Conservation (phyloP, 2,329 filamentous ascomycete species). For the Pseudogymnoascus sp. region DNA sequence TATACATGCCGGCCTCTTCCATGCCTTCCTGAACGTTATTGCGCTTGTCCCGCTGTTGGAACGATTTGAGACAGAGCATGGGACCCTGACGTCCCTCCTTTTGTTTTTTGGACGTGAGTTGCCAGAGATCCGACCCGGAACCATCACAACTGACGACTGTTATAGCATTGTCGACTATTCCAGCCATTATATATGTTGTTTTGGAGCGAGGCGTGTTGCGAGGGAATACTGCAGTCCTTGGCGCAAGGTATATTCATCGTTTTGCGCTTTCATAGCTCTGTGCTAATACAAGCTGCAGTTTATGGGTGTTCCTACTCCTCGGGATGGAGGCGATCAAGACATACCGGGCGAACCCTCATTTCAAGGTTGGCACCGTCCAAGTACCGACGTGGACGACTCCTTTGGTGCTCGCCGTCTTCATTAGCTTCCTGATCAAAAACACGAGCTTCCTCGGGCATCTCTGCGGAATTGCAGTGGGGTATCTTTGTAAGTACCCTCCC, state of each 20-base stretch:
- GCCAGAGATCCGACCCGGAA: neutral
- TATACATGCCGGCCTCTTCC: conserved; percentile 73
- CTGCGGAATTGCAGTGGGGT: conserved; percentile 75
- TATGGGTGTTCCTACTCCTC: conserved; percentile 88
- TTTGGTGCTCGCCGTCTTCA: conserved; percentile 65
- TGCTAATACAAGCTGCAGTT: conserved; percentile 42
- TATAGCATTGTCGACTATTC: conserved; percentile 71
- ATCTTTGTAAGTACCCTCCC: conserved; percentile 58
- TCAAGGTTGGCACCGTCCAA: conserved; percentile 53
- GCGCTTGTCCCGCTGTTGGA: conserved; percentile 83
- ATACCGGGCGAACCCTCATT: conserved; percentile 70
- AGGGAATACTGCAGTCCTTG: conserved; percentile 66
- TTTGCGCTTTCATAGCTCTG: conserved; percentile 13
- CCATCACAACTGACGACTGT: conserved; percentile 20
- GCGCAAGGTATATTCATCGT: conserved; percentile 58
- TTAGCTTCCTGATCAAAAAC: conserved; percentile 68
- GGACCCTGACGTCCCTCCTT: conserved; percentile 77
- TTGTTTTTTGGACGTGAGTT: conserved; percentile 84
- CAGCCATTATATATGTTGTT: conserved; percentile 71
- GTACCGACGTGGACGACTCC: conserved; percentile 93
- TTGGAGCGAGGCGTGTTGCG: conserved; percentile 67
- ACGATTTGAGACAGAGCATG: conserved; percentile 86
- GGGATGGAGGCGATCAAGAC: conserved; percentile 80
- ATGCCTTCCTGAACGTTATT: conserved; percentile 70
- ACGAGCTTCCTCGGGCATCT: conserved; percentile 83